Percentiles rank a stretch among this genome's conserved stretches.
These are phyloP conservation scores for Zygoascus biomembranicola DNA, from an alignment of 805 yeast species.

Conservation along the genomic window DNA sequence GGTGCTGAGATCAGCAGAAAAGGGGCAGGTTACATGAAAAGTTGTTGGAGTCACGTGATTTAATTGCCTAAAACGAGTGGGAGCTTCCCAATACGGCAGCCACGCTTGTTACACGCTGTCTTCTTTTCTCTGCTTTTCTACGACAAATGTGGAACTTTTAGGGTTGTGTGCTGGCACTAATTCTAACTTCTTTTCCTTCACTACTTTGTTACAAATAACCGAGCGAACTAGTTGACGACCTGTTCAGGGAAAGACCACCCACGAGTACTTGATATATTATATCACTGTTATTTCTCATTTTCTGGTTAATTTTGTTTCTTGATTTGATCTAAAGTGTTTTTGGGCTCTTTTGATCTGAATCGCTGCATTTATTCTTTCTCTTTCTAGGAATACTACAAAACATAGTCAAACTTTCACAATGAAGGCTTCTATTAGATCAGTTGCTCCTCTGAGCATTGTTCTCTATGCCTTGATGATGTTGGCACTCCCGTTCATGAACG, in stretches of 20 bases:
- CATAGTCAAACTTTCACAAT: neutral
- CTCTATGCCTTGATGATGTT: constrained; percentile 29
- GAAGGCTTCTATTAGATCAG: constrained; percentile 3
- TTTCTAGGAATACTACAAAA: neutral
- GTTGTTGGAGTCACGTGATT: too few species aligned
- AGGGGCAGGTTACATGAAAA: too few species aligned
- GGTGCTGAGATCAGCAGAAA: neutral
- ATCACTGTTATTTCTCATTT: neutral
- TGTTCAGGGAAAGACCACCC: too few species aligned
- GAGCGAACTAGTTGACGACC: too few species aligned
- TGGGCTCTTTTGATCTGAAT: neutral
- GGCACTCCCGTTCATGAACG: constrained; percentile 28
- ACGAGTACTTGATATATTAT: too few species aligned
- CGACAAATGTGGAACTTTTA: neutral
- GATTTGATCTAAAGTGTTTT: neutral
- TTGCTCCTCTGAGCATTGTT: constrained; percentile 14
- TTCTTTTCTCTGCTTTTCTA: neutral
- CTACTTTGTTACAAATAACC: too few species aligned
- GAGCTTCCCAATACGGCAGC: too few species aligned
- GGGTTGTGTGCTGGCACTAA: neutral
- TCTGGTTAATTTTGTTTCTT: neutral
- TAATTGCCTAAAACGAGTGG: too few species aligned
- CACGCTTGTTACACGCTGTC: neutral
- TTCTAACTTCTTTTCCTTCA: too few species aligned
- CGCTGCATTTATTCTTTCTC: neutral